These are phyloP conservation scores for Aphanomyces euteiches DNA, from an alignment of 352 stramenopile genomes.

Conservation along the genomic window DNA sequence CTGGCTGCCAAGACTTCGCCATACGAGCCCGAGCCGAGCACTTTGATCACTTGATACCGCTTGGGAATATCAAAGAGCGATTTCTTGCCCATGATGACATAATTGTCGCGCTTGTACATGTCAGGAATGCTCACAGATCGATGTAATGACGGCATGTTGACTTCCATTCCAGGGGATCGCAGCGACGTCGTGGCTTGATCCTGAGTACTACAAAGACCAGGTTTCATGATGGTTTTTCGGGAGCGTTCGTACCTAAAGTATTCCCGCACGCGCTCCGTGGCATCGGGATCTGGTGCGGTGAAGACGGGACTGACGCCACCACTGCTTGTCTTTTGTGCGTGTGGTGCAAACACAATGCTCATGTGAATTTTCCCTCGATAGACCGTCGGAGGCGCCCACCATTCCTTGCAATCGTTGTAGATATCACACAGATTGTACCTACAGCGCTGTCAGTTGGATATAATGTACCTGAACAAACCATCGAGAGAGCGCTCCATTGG, in stretches of 20 bases:
- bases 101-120: constrained; percentile 49
- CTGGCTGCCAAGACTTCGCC: constrained; percentile 79
- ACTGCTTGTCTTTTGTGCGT: constrained; percentile 2
- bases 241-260: constrained; percentile 27
- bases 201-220: constrained; percentile 21
- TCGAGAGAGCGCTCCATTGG: constrained; percentile 67
- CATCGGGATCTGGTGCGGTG: background rate
- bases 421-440: constrained; percentile 79
- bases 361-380: constrained; percentile 75
- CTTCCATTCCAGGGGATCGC: background rate
- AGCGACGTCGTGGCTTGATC: constrained; percentile 8
- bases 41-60: constrained; percentile 79
- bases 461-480: constrained; percentile 35
- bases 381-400: constrained; percentile 75
- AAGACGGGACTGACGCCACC: background rate
- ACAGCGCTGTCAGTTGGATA: no score
- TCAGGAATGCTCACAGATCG: constrained; percentile 14
- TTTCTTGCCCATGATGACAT: constrained; percentile 61
- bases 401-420: constrained; percentile 84
- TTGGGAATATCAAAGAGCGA: constrained; percentile 72
- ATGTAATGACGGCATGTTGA: constrained; percentile 24
- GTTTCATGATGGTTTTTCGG: background rate
- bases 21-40: constrained; percentile 73
- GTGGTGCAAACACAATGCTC: constrained; percentile 72
- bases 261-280: constrained; percentile 24